Conservation (phyloP, 139 green algal genomes). For the Marvania coccoides region DNA sequence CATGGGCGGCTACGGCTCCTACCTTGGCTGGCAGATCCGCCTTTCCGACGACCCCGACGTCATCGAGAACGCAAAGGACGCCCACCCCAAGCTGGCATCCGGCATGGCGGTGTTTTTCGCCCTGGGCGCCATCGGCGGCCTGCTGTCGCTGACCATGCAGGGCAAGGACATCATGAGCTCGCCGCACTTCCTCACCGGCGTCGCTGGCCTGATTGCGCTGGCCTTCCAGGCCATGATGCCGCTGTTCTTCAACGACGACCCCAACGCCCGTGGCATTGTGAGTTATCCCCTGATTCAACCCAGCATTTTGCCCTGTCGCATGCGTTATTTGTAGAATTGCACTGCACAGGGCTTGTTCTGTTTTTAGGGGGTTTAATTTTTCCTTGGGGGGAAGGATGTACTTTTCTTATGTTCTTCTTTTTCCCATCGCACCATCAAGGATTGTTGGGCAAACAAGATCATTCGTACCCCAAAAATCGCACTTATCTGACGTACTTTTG, state of each 20-base stretch:
- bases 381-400: too few species aligned
- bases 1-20: conserved; percentile 65
- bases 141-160: conserved; percentile 71
- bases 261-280: conserved; percentile 30
- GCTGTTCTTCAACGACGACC: conserved; percentile 42
- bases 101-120: conserved; percentile 75
- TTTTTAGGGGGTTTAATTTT: too few species aligned
- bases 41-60: conserved; percentile 31
- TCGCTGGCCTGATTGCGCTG: conserved; percentile 58
- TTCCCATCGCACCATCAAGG: too few species aligned
- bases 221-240: conserved; percentile 68
- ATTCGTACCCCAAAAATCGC: too few species aligned
- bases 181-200: conserved; percentile 50
- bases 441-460: too few species aligned
- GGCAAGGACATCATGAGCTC: conserved; percentile 47
- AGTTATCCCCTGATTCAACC: background rate
- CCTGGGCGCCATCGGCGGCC: conserved; percentile 62
- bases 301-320: background rate
- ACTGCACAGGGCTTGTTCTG: too few species aligned
- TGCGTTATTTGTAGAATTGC: background rate
- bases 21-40: conserved; percentile 64
- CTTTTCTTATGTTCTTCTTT: too few species aligned
- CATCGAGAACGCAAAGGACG: conserved; percentile 55
- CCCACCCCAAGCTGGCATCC: conserved; percentile 71
- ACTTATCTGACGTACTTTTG: too few species aligned